phyloP scores from a whole-genome alignment of 1,139 yeast genomes.

The Blastobotrys capitulatus region DNA sequence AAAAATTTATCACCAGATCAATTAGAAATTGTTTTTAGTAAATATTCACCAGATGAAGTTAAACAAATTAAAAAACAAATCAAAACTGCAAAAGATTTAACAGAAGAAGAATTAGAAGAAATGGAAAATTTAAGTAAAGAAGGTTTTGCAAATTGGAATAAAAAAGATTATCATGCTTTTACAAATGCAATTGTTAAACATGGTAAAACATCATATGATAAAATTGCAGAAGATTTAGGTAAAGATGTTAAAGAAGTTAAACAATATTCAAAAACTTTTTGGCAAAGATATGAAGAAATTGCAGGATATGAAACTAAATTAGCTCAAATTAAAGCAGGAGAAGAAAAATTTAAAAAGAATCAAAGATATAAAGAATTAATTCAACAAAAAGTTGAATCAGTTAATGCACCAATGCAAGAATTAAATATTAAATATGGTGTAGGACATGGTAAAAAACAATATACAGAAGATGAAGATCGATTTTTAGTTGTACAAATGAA shows the following conservation, averaged over 20 bases:
- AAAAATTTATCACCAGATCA: conserved; percentile 42
- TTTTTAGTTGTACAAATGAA: conserved; percentile 68
- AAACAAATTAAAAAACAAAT: conserved; percentile 74
- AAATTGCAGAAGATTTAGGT: conserved; percentile 58
- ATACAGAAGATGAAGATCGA: conserved; percentile 81
- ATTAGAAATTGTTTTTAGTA: conserved; percentile 50
- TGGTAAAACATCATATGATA: conserved; percentile 61
- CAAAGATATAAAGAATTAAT: conserved; percentile 62
- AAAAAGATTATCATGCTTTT: conserved; percentile 84
- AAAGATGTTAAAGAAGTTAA: conserved; percentile 66
- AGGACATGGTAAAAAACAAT: conserved; percentile 78
- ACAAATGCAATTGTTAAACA: conserved; percentile 74
- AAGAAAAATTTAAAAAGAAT: conserved; percentile 64
- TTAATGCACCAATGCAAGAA: conserved; percentile 69
- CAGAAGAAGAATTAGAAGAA: conserved; percentile 63
- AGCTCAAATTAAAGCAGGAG: conserved; percentile 84
- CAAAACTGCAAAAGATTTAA: conserved; percentile 63
- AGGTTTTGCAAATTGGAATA: conserved; percentile 77
- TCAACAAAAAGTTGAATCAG: conserved; percentile 54
- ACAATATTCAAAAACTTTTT: conserved; percentile 63
- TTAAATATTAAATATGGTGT: conserved; percentile 78
- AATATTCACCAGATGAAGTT: conserved; percentile 54
- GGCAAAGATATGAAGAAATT: conserved; percentile 65
- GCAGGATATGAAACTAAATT: conserved; percentile 85
- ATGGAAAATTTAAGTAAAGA: conserved; percentile 57